A percentile compares a stretch with the other conserved stretches of the same genome.
Conservation (phyloP, 352 stramenopile species). For the Pythium oligandrum region DNA sequence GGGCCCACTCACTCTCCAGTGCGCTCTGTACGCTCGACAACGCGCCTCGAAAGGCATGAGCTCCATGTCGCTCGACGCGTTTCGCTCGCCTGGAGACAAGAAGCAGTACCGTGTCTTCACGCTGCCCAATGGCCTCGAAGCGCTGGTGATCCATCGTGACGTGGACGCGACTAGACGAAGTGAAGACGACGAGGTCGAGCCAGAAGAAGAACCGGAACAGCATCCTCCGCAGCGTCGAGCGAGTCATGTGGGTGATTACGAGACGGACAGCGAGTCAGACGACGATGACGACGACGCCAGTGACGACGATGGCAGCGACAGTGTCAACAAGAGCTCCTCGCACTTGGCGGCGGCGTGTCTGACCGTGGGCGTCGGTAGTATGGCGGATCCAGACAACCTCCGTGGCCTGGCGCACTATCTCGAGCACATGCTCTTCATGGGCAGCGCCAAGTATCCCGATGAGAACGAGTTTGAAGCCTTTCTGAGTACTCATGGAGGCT, state of each 20-base stretch:
- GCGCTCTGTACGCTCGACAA: too few relatives aligned
- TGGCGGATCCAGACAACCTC: conserved; percentile 26
- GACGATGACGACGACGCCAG: conserved; percentile 1
- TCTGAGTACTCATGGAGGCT: conserved; percentile 63
- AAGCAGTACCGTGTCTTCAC: conserved; percentile 50
- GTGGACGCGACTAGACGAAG: not conserved
- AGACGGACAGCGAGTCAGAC: conserved; percentile 15
- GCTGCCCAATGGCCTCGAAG: conserved; percentile 48
- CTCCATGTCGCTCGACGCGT: conserved; percentile 22
- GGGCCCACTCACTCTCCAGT: too few relatives aligned
- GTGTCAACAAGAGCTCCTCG: conserved; percentile 10
- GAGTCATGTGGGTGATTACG: conserved; percentile 18
- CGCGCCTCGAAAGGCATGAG: too few relatives aligned
- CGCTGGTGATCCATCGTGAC: conserved; percentile 26
- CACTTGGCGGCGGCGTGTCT: conserved; percentile 26
- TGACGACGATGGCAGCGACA: conserved; percentile 1
- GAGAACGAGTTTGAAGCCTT: conserved; percentile 88
- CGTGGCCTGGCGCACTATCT: conserved; percentile 88
- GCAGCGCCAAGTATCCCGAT: conserved; percentile 77
- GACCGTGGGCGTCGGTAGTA: conserved; percentile 31
- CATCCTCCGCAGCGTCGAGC: conserved; percentile 4
- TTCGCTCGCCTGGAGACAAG: conserved; percentile 34
- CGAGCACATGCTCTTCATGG: conserved; percentile 97
- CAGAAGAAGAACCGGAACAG: conserved; percentile 14
- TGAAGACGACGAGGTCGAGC: conserved; percentile 12